A percentile compares a stretch with the other conserved stretches of the same genome.
Conservation (phyloP, 2,329 filamentous ascomycete genomes). For the Dothiorella sarmentorum region DNA sequence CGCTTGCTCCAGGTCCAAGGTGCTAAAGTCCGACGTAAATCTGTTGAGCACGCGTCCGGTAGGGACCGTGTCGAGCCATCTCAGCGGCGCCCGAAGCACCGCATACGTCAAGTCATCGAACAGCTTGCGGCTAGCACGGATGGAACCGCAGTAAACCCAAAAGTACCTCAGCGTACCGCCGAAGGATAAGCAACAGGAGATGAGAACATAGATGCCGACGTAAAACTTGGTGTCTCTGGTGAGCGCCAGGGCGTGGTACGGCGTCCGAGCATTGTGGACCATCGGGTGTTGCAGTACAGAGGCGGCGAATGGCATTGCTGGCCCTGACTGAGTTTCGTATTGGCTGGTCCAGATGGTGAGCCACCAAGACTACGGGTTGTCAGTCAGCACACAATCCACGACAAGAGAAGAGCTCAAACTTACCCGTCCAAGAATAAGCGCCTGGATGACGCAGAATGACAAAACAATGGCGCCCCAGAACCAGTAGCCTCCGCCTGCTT, state of each 20-base stretch:
- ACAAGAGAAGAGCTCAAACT: neutral
- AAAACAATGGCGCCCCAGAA: slow-evolving; percentile 56
- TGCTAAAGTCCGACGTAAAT: slow-evolving; percentile 73
- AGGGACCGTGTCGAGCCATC: slow-evolving; percentile 68
- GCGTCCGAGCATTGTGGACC: neutral
- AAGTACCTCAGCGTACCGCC: slow-evolving; percentile 62
- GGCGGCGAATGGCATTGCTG: neutral
- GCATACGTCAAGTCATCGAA: slow-evolving; percentile 65
- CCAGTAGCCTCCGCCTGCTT: slow-evolving; percentile 59
- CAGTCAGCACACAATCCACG: neutral
- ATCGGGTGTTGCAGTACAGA: slow-evolving; percentile 9
- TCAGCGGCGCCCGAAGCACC: slow-evolving; percentile 65
- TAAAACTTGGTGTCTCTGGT: slow-evolving; percentile 50
- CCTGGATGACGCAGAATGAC: slow-evolving; percentile 55
- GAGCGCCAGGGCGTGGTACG: neutral
- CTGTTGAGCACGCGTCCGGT: slow-evolving; percentile 73
- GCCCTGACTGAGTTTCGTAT: slow-evolving; percentile 16
- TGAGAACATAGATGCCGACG: slow-evolving; percentile 62
- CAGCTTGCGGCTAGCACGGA: slow-evolving; percentile 65
- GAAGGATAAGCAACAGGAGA: slow-evolving; percentile 57
- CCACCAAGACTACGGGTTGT: slow-evolving; percentile 53
- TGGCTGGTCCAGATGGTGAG: slow-evolving; percentile 53
- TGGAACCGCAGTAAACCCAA: slow-evolving; percentile 61
- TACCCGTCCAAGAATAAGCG: slow-evolving; percentile 49
- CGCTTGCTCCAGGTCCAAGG: slow-evolving; percentile 52